Base-by-base conservation (phyloP, 257 asterid genomes). In the Perilla frutescens region DNA sequence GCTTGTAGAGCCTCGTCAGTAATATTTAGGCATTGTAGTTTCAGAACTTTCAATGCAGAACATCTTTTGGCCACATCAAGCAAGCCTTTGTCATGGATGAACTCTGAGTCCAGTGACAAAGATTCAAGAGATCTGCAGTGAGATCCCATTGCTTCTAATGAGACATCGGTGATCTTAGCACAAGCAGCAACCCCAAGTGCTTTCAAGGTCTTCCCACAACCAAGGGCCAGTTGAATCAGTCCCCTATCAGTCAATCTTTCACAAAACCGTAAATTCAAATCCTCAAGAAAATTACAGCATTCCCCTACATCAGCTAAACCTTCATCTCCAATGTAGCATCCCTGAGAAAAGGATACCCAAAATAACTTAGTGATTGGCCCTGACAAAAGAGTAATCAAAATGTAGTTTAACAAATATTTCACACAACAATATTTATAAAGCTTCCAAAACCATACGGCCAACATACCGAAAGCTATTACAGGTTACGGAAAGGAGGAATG, bases 121-220 rank as follows among this genome's bases (percentile, higher is more conserved):
- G 89, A 85, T 81, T 89, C 93, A 66, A 91, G 90, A 74, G 84
- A 81, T 76, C 63, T 87, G 82, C 96, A 91, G 79, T 85, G 86
- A 70, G 88, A 88, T 66, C 97, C 98, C 61, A 89, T 92, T 66
- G 93, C 90, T 85, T 87, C 96, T 76, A 91, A 76, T 37, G 98
- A 91, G 71, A 84, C 49, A 68, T 91, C 97, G 4, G 92, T 86
- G 75, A 93, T 76, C 79, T 81, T 87, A 62, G 87, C 88, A 83
- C 98, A 91, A 65, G 90, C 92, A 76, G 96, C 98, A 77, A 93
- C 66, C 66, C 93, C 95, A 77, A 93, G 90, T 9, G 96, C 84
- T 79, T 87, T 91, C 86, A 93, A 78, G 20, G 84, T 85, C 77
- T 77, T 83, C 75, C 96, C 94, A 74, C 92, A 81, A 64, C 92